Percentiles rank a stretch among this genome's conserved stretches.
Conservation (phyloP, 257 asterid species). For the Paulownia fortunei region DNA sequence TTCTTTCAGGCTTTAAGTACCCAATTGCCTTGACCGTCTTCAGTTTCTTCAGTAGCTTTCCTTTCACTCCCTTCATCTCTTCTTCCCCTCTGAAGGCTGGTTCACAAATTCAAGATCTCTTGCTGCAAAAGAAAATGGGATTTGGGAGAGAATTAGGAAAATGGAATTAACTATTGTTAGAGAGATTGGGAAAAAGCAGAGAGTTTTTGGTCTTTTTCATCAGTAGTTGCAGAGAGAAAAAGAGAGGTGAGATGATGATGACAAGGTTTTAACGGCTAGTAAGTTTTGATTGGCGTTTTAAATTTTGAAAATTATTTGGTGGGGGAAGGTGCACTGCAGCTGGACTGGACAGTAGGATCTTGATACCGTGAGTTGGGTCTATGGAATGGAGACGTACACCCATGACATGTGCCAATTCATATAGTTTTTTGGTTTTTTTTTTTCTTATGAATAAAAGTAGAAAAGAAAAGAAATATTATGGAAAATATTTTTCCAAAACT, state of each 20-base stretch:
- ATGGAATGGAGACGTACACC: not conserved
- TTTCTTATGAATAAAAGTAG: not conserved
- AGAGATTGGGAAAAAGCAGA: not conserved
- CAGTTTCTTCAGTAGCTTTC: conserved; percentile 78
- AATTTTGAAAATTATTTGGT: conserved; percentile 55
- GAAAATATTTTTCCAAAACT: too few species aligned
- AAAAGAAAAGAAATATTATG: too few species aligned
- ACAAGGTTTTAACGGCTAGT: conserved; percentile 66
- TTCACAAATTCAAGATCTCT: not conserved
- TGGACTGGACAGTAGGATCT: conserved; percentile 16
- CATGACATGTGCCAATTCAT: not conserved
- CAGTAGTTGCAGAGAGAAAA: conserved; percentile 27
- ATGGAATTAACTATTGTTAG: conserved; percentile 22
- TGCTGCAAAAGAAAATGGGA: not conserved
- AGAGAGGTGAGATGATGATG: conserved; percentile 24
- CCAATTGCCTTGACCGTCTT: conserved; percentile 80
- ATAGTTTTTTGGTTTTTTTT: not conserved
- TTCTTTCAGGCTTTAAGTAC: conserved; percentile 69
- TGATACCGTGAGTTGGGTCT: conserved; percentile 10
- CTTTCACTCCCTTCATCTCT: conserved; percentile 78
- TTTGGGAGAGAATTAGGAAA: not conserved
- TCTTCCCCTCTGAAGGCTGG: not conserved
- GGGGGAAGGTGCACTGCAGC: conserved; percentile 54
- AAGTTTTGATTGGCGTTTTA: conserved; percentile 35
- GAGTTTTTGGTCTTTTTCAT: not conserved